Evolutionary conservation across 2,329 filamentous ascomycete genomes (phyloP), one percentile per base, ranked within the genome.

Genomic region (Aspergillus amoenus): DNA sequence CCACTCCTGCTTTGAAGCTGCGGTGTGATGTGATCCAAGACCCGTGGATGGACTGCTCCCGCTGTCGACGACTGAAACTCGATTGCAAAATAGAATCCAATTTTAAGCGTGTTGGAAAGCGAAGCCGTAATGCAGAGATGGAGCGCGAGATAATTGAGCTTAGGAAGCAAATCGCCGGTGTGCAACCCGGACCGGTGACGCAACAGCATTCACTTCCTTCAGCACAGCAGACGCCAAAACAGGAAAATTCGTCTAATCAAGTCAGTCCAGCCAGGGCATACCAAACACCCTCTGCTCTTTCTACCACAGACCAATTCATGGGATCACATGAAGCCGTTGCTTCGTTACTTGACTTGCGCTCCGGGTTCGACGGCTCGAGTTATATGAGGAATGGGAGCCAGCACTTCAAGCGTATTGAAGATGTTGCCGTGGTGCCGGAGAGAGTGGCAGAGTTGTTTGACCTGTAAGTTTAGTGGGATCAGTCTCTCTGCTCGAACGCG

Each of bases 31-130:
- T 88, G 60, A 74, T 84, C 56, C 84, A 86, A 67, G 84, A 87
- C 45, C 85, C 85, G 11, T 88, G 85, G 73, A 78, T 78, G 59
- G 78, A 81, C 51, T 89, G 86, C 73, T 81, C 80, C 39, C 81
- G 86, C 59, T 89, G 86, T 72, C 77, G 80, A 60, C 86, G 86
- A 63, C 80, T 88, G 56, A 81, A 80, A 59, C 81, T 88, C 40
- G 78, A 80, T 54, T 88, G 86, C 74, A 84, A 85, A 66, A 87
- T 89, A 70, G 85, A 88, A 66, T 82, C 84, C 60, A 86, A 86
- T 72, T 89, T 88, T 77, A 88, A 87, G 74, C 82, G 86, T 59
- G 76, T 88, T 34, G 86, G 85, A 47, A 88, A 88, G 74, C 80
- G 86, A 57, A 88, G 84, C 61, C 77, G 85, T 77, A 79, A 88